Evolutionary conservation across 345 rosid genomes (phyloP).

Genomic region (Boechera stricta): DNA sequence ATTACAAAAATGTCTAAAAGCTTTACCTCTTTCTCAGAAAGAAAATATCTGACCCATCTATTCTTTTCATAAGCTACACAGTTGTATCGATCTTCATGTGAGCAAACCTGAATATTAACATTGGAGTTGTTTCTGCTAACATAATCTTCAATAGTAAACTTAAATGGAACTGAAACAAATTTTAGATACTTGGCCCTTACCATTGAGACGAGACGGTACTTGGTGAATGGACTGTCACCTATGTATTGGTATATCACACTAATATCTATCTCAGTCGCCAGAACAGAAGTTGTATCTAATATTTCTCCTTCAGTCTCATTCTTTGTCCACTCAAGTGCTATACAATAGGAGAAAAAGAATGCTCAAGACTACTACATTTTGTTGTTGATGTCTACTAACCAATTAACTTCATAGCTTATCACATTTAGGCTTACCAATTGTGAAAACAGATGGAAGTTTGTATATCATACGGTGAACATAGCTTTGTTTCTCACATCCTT

Average conservation of each 20-base stretch:
- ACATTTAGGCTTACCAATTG: constrained; percentile 27
- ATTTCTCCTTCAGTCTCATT: constrained; percentile 30
- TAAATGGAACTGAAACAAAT: constrained; percentile 12
- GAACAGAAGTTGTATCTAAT: not conserved
- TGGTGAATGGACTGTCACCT: not conserved
- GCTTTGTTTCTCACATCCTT: constrained; percentile 32
- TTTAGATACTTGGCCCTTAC: constrained; percentile 1
- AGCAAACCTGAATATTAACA: constrained; percentile 25
- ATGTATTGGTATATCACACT: constrained; percentile 11
- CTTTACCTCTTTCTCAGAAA: constrained; percentile 2
- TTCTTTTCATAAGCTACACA: constrained; percentile 25
- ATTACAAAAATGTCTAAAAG: not conserved
- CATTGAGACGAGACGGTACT: constrained; percentile 36
- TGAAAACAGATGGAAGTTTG: constrained; percentile 26
- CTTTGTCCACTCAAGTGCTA: constrained; percentile 34
- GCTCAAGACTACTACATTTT: not conserved
- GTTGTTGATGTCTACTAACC: not conserved
- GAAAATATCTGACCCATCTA: not conserved
- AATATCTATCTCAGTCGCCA: constrained; percentile 32
- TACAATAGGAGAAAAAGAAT: not conserved
- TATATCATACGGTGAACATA: not conserved
- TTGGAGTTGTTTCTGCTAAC: not conserved
- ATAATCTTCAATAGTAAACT: not conserved
- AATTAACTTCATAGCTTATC: not conserved
- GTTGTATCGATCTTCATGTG: constrained; percentile 5